These are phyloP conservation scores for Leishmania tarentolae DNA, from an alignment of 208 protist genomes.

Conservation along the genomic window DNA sequence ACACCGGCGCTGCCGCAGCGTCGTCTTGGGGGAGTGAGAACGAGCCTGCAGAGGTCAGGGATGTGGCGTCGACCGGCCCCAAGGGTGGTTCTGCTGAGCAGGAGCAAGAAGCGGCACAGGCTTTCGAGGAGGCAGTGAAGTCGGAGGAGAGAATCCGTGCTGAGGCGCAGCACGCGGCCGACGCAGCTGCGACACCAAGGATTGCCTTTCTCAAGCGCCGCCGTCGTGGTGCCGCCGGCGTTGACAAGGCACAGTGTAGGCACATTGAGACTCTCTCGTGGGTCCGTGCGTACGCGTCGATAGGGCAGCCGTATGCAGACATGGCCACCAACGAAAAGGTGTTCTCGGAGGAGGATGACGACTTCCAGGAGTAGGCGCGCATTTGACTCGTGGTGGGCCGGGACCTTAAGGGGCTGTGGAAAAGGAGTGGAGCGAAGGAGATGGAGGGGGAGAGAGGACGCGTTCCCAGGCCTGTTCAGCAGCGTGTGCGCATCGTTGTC, in stretches of 20 bases:
- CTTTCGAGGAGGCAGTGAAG: background rate
- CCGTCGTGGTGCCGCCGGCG: slow-evolving; percentile 17
- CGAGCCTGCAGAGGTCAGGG: background rate
- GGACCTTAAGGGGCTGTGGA: background rate
- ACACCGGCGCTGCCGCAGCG: background rate
- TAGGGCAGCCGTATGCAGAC: slow-evolving; percentile 55
- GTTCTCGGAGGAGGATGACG: slow-evolving; percentile 22
- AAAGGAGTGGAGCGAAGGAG: background rate
- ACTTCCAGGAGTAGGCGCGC: slow-evolving; percentile 14
- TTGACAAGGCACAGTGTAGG: slow-evolving; percentile 9
- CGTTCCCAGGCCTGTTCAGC: slow-evolving; percentile 1
- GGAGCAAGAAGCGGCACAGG: background rate
- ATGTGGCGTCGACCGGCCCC: background rate
- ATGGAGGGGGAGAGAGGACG: background rate
- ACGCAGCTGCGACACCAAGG: slow-evolving; percentile 9
- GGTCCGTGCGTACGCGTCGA: slow-evolving; percentile 57
- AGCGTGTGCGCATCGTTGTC: background rate
- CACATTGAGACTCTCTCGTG: slow-evolving; percentile 41
- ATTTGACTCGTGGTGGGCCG: background rate
- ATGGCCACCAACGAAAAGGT: slow-evolving; percentile 50
- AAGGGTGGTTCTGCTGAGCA: background rate
- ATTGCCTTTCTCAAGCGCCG: slow-evolving; percentile 24
- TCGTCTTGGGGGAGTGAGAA: slow-evolving; percentile 4
- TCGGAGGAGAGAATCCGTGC: slow-evolving; percentile 15
- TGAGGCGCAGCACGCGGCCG: slow-evolving; percentile 24